These are phyloP conservation scores for Botrytis deweyae DNA, from an alignment of 2,329 filamentous ascomycete species.

Conservation along the genomic window DNA sequence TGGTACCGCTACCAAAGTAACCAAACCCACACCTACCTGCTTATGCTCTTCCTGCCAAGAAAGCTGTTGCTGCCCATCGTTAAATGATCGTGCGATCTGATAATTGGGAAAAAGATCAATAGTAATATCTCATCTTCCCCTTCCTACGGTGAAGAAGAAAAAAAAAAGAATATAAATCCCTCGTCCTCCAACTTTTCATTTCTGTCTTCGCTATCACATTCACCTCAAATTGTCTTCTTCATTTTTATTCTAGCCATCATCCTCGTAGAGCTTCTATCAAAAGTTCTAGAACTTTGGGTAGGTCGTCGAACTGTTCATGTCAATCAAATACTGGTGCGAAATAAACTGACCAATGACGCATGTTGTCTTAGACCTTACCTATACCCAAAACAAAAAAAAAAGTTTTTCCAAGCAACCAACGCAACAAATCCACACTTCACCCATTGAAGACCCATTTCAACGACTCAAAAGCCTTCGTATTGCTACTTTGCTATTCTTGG, in stretches of 20 bases:
- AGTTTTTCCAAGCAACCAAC: conserved; percentile 19
- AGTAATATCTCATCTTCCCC: background rate
- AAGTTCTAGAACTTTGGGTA: conserved; percentile 3
- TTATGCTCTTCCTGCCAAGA: conserved; percentile 8
- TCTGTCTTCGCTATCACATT: background rate
- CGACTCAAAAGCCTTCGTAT: background rate
- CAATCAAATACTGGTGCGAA: background rate
- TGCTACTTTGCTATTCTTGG: conserved; percentile 4
- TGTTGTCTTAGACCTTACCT: background rate
- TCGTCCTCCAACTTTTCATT: background rate
- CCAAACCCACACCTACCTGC: background rate
- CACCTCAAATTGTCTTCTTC: background rate
- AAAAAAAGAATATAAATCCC: background rate
- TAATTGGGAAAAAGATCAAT: background rate
- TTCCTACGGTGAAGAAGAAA: background rate
- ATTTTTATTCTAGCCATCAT: background rate
- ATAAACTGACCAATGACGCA: conserved; percentile 19
- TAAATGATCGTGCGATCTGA: conserved; percentile 13
- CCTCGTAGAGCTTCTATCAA: background rate
- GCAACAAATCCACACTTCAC: conserved; percentile 17
- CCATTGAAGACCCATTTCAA: conserved; percentile 2
- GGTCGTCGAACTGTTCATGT: background rate
- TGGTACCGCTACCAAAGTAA: background rate
- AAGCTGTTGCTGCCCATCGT: conserved; percentile 12
- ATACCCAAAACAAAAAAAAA: conserved; percentile 6